Conservation (phyloP, 305 asterid species). For the Fraxinus nigra region DNA sequence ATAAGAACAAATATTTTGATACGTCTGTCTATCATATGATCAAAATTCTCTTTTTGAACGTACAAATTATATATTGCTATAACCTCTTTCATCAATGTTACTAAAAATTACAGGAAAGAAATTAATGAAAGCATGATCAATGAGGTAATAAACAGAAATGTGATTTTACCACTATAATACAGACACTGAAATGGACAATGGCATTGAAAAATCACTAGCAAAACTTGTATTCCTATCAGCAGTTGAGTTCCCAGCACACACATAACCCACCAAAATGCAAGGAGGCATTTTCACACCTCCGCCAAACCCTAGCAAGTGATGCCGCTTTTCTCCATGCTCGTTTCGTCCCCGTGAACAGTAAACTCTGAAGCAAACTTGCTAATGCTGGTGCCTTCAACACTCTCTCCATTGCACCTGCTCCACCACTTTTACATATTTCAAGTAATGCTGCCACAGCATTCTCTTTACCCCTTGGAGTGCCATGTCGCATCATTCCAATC, state of each 20-base stretch:
- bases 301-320: constrained; percentile 78
- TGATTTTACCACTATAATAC: constrained; percentile 48
- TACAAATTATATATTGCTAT: no score
- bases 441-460: constrained; percentile 86
- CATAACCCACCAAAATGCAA: constrained; percentile 14
- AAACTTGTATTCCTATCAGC: constrained; percentile 50
- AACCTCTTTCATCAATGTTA: neutral
- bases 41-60: no score
- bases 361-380: constrained; percentile 60
- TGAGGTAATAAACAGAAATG: constrained; percentile 11
- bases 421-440: constrained; percentile 74
- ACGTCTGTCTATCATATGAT: no score
- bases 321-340: constrained; percentile 89
- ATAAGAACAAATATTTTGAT: no score
- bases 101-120: constrained; percentile 37
- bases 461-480: constrained; percentile 79
- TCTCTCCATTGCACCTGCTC: constrained; percentile 58
- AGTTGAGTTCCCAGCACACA: constrained; percentile 49
- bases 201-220: constrained; percentile 56
- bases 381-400: constrained; percentile 72
- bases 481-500: constrained; percentile 70
- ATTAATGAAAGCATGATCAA: constrained; percentile 27
- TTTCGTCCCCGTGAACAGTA: constrained; percentile 82
- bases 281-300: constrained; percentile 54
- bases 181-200: constrained; percentile 70